A percentile compares a stretch with the other conserved stretches of the same genome.
Conservation (phyloP, 345 rosid genomes). For the Salix viminalis region DNA sequence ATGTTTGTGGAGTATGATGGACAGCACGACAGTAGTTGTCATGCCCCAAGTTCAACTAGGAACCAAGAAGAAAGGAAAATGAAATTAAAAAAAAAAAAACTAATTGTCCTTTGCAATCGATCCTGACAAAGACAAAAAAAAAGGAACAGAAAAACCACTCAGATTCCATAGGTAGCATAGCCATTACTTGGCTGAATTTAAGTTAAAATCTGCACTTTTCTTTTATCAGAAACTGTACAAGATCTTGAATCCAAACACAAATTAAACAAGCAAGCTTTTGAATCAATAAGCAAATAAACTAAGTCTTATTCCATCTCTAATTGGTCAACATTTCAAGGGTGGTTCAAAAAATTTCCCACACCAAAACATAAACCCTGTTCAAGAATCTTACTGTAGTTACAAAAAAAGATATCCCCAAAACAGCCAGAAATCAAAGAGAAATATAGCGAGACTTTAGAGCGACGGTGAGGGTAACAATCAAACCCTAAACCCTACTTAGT, state of each 20-base stretch:
- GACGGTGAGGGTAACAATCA: neutral
- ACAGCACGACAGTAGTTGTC: neutral
- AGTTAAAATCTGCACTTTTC: neutral
- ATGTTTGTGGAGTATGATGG: neutral
- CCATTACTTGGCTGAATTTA: neutral
- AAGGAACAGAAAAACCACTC: neutral
- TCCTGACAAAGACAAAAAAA: neutral
- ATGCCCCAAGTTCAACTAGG: neutral
- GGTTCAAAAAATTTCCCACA: neutral
- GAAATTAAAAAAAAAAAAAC: neutral
- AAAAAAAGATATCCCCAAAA: neutral
- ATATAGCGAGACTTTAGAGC: neutral
- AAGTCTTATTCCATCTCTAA: neutral
- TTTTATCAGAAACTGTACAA: neutral
- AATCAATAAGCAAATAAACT: neutral
- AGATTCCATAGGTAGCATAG: neutral
- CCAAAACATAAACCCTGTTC: neutral
- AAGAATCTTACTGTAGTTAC: neutral
- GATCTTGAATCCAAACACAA: neutral
- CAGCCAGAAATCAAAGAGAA: neutral
- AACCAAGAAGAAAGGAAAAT: neutral
- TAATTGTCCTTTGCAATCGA: neutral
- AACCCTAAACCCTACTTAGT: neutral
- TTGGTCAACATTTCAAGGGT: neutral
- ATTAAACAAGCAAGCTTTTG: neutral